phyloP scores from a whole-genome alignment of 371 early-diverging fungal genomes.

The Coemansia sp. region DNA sequence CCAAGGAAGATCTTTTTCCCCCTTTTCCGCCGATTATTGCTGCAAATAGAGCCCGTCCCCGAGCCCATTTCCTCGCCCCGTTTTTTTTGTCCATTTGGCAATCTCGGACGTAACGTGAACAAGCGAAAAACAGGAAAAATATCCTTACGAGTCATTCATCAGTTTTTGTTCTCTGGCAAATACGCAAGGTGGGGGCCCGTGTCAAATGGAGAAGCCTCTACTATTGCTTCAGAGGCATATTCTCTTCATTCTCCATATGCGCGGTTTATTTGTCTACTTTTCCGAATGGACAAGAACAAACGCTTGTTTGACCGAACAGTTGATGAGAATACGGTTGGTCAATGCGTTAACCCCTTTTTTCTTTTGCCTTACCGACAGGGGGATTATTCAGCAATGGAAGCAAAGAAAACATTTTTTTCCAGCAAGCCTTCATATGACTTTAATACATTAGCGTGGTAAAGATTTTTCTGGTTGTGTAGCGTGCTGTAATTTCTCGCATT shows the following conservation, averaged over 20 bases:
- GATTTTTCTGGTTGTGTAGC: too few relatives aligned
- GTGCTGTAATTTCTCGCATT: too few relatives aligned
- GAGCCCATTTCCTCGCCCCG: constrained; percentile 16
- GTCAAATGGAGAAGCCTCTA: too few relatives aligned
- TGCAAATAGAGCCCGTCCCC: constrained; percentile 5
- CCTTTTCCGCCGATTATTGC: background rate
- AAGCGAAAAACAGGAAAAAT: background rate
- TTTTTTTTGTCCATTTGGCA: constrained; percentile 9
- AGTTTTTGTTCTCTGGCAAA: background rate
- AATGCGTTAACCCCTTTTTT: background rate
- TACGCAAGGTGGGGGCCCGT: background rate
- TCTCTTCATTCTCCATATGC: too few relatives aligned
- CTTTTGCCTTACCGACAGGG: constrained; percentile 3
- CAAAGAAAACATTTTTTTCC: background rate
- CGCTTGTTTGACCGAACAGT: background rate
- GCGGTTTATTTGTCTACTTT: too few relatives aligned
- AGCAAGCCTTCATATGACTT: constrained; percentile 1
- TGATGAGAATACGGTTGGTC: background rate
- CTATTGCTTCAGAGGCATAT: too few relatives aligned
- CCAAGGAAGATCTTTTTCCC: background rate
- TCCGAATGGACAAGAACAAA: background rate
- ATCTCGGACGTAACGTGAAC: background rate
- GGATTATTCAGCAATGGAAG: constrained; percentile 8
- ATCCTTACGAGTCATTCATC: background rate
- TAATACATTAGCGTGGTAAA: background rate